Percentiles rank a stretch among this genome's conserved stretches.
These are phyloP conservation scores for Beauveria rudraprayagi DNA, from an alignment of 2,329 filamentous ascomycete species.

Conservation along the genomic window DNA sequence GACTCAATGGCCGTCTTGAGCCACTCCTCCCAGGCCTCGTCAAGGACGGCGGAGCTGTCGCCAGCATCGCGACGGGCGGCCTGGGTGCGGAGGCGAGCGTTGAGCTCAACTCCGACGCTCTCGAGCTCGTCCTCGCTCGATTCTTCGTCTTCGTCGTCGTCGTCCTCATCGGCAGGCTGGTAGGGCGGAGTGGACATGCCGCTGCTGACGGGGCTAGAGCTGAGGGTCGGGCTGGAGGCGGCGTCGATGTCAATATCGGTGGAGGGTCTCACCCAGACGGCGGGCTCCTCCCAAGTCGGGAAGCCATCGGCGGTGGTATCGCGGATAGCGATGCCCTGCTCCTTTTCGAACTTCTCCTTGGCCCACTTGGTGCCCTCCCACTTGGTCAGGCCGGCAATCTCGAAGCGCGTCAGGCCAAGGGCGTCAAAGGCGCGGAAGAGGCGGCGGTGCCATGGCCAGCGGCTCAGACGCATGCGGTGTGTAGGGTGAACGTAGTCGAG, in stretches of 20 bases:
- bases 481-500: slow-evolving; percentile 68
- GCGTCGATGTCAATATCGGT: not conserved
- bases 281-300: slow-evolving; percentile 48
- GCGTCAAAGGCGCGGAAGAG: slow-evolving; percentile 70
- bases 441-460: slow-evolving; percentile 68
- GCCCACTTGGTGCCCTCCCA: slow-evolving; percentile 83
- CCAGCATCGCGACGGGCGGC: slow-evolving; percentile 56
- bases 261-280: slow-evolving; percentile 23
- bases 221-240: not conserved
- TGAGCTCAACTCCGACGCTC: slow-evolving; percentile 54
- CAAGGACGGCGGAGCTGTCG: slow-evolving; percentile 49
- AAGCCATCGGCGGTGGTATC: slow-evolving; percentile 68
- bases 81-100: slow-evolving; percentile 56
- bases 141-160: slow-evolving; percentile 25
- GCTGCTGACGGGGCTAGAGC: slow-evolving; percentile 5
- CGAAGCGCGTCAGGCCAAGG: slow-evolving; percentile 57
- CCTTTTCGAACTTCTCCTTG: slow-evolving; percentile 69
- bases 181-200: slow-evolving; percentile 5
- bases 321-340: slow-evolving; percentile 60
- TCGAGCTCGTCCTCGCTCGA: slow-evolving; percentile 25
- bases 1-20: slow-evolving; percentile 62
- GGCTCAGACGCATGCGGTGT: slow-evolving; percentile 68
- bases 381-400: slow-evolving; percentile 65
- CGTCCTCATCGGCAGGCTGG: slow-evolving; percentile 17
- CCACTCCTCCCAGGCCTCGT: slow-evolving; percentile 69